Conservation (phyloP, 768 basidiomycete species). For the Psilocybe tampanensis region DNA sequence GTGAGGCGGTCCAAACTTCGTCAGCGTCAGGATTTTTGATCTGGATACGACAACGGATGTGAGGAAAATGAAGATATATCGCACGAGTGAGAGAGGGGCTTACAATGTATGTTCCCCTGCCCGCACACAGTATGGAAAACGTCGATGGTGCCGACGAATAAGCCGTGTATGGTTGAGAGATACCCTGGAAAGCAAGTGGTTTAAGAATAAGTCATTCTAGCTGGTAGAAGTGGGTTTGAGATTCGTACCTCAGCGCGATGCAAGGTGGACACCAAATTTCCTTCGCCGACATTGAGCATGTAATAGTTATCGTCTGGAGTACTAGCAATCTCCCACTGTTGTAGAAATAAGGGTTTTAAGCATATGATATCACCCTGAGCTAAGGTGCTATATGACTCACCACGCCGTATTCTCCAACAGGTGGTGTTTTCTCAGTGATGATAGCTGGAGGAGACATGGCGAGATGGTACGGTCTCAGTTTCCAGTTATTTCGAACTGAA, state of each 20-base stretch:
- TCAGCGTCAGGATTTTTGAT: conserved; percentile 7
- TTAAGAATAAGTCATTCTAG: no score
- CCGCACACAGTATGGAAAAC: conserved; percentile 2
- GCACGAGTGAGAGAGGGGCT: background rate
- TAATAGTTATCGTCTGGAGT: conserved; percentile 1
- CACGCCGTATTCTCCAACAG: conserved; percentile 2
- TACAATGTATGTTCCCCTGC: conserved; percentile 4
- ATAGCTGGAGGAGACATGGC: conserved; percentile 6
- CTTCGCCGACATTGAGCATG: conserved; percentile 4
- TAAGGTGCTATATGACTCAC: background rate
- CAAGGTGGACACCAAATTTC: background rate
- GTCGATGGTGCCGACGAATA: background rate
- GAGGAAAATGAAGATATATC: no score
- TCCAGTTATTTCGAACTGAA: background rate
- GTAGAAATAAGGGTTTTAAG: no score
- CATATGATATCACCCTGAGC: no score
- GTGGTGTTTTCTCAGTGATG: background rate
- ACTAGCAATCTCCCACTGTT: background rate
- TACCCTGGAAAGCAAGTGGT: background rate
- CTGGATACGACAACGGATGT: background rate
- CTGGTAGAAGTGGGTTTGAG: no score
- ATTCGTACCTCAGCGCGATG: background rate
- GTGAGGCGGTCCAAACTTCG: conserved; percentile 2
- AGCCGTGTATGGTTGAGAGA: conserved; percentile 1
- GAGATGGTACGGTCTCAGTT: conserved; percentile 5